Conservation (phyloP, 1,284 basidiomycete species). For the Ustilago trichophora region DNA sequence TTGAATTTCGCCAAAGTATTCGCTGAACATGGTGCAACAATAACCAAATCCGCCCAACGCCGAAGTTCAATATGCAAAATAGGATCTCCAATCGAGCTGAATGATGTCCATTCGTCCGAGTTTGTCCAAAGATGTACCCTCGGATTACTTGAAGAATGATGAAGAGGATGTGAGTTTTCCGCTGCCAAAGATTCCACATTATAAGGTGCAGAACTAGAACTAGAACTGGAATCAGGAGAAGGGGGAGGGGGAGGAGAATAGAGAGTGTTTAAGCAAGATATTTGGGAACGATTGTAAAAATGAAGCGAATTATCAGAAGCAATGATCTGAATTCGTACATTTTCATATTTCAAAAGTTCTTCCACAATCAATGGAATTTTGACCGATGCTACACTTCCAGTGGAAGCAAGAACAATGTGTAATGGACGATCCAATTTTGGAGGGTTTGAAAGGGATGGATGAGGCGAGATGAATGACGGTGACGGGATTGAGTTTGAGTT, state of each 20-base stretch:
- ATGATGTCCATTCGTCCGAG: slow-evolving; percentile 83
- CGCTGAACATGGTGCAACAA: slow-evolving; percentile 92
- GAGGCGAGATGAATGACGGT: too few relatives aligned
- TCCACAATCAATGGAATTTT: slow-evolving; percentile 89
- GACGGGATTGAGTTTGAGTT: too few relatives aligned
- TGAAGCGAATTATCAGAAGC: slow-evolving; percentile 80
- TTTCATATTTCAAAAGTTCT: slow-evolving; percentile 75
- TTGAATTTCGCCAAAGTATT: slow-evolving; percentile 94
- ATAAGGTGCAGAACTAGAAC: not conserved
- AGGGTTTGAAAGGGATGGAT: too few relatives aligned
- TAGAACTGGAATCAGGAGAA: not conserved
- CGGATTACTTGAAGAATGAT: too few relatives aligned
- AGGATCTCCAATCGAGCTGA: slow-evolving; percentile 82
- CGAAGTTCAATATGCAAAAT: slow-evolving; percentile 93
- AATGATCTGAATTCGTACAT: slow-evolving; percentile 84
- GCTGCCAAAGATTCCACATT: slow-evolving; percentile 31
- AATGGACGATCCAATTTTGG: slow-evolving; percentile 44
- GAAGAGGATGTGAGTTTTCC: too few relatives aligned
- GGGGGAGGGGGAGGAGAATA: too few relatives aligned
- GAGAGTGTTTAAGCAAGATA: too few relatives aligned
- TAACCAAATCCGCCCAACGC: slow-evolving; percentile 93
- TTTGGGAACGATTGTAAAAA: slow-evolving; percentile 76
- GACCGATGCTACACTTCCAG: slow-evolving; percentile 92
- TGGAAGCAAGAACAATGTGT: slow-evolving; percentile 83
- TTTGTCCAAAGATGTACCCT: slow-evolving; percentile 81